These are phyloP conservation scores for Elsinoe arachidis DNA, from an alignment of 2,329 filamentous ascomycete genomes.

Conservation along the genomic window DNA sequence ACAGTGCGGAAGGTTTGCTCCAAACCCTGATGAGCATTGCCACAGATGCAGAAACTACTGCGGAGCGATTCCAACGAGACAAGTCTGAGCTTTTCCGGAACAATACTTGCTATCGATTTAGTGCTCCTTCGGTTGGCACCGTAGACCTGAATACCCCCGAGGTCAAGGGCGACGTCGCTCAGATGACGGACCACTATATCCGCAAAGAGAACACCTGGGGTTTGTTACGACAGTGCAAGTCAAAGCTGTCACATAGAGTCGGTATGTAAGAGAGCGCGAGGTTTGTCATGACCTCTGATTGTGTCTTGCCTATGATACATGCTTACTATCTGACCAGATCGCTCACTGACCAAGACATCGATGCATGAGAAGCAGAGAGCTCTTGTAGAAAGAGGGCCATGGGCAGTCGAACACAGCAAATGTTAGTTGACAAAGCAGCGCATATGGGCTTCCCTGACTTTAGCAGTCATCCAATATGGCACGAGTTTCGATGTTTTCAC, in stretches of 20 bases:
- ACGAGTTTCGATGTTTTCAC: background rate
- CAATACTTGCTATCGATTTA: slow-evolving; percentile 11
- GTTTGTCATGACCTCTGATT: too few species aligned
- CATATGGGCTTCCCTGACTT: too few species aligned
- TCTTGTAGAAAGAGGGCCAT: too few species aligned
- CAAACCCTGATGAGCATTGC: background rate
- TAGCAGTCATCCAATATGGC: background rate
- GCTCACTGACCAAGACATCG: too few species aligned
- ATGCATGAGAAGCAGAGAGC: too few species aligned
- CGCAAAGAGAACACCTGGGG: background rate
- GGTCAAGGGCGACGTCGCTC: background rate
- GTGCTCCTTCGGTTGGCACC: background rate
- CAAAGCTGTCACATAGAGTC: background rate
- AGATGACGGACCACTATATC: background rate
- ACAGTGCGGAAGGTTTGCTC: background rate
- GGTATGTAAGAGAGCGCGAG: too few species aligned
- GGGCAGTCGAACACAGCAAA: too few species aligned
- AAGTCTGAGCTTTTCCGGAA: background rate
- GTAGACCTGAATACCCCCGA: background rate
- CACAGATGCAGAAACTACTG: slow-evolving; percentile 11
- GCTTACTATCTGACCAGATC: too few species aligned
- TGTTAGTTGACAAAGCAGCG: too few species aligned
- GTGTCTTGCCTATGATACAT: too few species aligned
- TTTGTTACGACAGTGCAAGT: background rate
- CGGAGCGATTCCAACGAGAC: background rate